Evolutionary conservation across 208 protist genomes (phyloP), one percentile per base, ranked within the genome.

Genomic region (Ichthyophonus hoferi): DNA sequence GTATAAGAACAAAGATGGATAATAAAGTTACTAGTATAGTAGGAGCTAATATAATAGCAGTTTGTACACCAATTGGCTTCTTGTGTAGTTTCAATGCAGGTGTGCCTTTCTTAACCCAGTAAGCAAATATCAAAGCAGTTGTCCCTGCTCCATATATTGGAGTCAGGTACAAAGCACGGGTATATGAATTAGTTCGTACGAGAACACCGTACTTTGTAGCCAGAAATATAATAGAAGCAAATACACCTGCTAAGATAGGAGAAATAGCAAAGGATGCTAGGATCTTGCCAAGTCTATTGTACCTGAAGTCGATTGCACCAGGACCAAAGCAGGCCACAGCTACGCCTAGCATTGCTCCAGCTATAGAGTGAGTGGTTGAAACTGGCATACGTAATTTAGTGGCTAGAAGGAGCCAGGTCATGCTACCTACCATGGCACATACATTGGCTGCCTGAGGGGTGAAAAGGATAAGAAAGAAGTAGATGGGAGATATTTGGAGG

Each of bases 291-390:
- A 93, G 34, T 43, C 87, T 38, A 43, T 41, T 3, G 24, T 67
- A 81, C 33, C 67, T 39, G 50, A 40, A 91, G 1, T 87, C 39
- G 67, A 91, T 42, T 3, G 77, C n/a, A 87, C 87, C 86, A 34
- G 38, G 31, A 31, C 77, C 79, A 82, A 40, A 37, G 41, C 78
- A 94, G 37, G 95, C 88, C 79, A 97, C 93, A 42, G 93, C 94
- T 76, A 95, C 94, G 14, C 94, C 95, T 7, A 96, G 89, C 35
- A 97, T 93, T 31, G 94, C 94, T 35, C 96, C 96, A 12, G 95
- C 95, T 79, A 96, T 96, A 88, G 94, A 95, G 92, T 97, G 95
- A 14, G 96, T 97, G 17, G 95, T 96, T 0, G 93, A 96, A 41
- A 97, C 94, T 40, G 95, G 95, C 76, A 96, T 92, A 77, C 94